Percentiles rank a stretch among this genome's conserved stretches.
Conservation (phyloP, 2,329 filamentous ascomycete species). For the Zymoseptoria crescenta region DNA sequence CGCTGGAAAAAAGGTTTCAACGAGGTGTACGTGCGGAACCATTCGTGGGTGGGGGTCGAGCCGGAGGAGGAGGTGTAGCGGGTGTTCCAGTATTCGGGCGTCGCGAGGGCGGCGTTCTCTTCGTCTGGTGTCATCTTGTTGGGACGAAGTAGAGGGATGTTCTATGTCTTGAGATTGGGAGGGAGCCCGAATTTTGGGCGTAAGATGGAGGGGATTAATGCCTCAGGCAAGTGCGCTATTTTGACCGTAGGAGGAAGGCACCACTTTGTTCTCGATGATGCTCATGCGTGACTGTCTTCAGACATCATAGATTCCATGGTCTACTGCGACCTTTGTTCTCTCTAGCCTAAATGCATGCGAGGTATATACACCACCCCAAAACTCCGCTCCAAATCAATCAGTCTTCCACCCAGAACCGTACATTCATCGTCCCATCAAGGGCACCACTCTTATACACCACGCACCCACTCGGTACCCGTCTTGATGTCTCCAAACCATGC, state of each 20-base stretch:
- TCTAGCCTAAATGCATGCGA: background rate
- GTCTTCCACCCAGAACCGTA: no score
- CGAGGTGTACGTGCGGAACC: slow-evolving; percentile 45
- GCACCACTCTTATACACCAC: slow-evolving; percentile 2
- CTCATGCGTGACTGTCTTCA: no score
- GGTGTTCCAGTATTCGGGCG: slow-evolving; percentile 45
- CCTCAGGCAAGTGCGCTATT: no score
- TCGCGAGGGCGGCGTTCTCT: slow-evolving; percentile 32
- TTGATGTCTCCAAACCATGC: slow-evolving; percentile 37
- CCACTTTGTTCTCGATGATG: no score
- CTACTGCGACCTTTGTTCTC: background rate
- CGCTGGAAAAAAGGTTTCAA: slow-evolving; percentile 42
- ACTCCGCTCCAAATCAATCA: no score
- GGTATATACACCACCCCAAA: background rate
- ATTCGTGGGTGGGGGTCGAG: slow-evolving; percentile 44
- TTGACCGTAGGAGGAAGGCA: no score
- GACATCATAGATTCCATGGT: background rate
- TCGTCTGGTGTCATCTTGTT: slow-evolving; percentile 12
- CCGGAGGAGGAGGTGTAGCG: slow-evolving; percentile 36
- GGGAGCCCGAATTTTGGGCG: background rate
- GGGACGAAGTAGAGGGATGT: background rate
- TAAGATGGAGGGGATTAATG: background rate
- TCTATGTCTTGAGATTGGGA: no score
- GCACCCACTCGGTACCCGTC: slow-evolving; percentile 33
- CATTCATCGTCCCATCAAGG: no score